phyloP scores from a whole-genome alignment of 371 early-diverging fungal genomes.

The Lichtheimia hyalospora region DNA sequence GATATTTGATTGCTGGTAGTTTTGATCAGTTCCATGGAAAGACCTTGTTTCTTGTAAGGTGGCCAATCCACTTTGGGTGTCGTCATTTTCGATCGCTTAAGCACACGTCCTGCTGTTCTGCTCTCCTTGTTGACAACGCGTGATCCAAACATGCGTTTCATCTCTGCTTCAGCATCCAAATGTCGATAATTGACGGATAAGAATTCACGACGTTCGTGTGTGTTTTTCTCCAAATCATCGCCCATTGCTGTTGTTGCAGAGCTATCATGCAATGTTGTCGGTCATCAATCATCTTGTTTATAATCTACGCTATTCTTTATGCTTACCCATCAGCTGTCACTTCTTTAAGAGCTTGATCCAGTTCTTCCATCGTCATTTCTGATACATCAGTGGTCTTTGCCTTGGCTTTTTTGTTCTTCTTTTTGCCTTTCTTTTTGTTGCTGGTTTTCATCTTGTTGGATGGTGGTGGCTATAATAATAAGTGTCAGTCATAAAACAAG shows the following conservation, averaged over 20 bases:
- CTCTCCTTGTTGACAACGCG: constrained; percentile 65
- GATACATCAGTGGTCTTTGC: constrained; percentile 33
- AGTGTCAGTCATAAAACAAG: not conserved
- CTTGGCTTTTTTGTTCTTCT: constrained; percentile 56
- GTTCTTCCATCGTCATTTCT: constrained; percentile 62
- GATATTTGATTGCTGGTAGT: constrained; percentile 37
- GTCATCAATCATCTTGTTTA: no score
- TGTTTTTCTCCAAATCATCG: constrained; percentile 3
- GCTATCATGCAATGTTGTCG: no score
- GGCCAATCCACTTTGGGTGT: constrained; percentile 82
- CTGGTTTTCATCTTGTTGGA: constrained; percentile 42
- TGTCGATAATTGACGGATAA: constrained; percentile 64
- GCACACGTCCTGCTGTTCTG: constrained; percentile 41
- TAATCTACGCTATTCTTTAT: constrained; percentile 2
- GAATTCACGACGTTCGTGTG: constrained; percentile 44
- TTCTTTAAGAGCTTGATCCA: constrained; percentile 60
- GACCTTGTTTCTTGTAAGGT: constrained; percentile 62
- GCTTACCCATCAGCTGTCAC: constrained; percentile 28
- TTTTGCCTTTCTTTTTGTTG: constrained; percentile 32
- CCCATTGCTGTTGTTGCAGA: not conserved
- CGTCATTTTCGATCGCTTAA: constrained; percentile 65
- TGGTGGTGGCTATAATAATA: constrained; percentile 4
- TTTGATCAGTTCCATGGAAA: constrained; percentile 72
- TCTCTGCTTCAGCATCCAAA: constrained; percentile 86
- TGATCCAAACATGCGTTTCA: constrained; percentile 87